Base-by-base conservation (phyloP, 2,329 filamentous ascomycete genomes). In the Fonsecaea pedrosoi region DNA sequence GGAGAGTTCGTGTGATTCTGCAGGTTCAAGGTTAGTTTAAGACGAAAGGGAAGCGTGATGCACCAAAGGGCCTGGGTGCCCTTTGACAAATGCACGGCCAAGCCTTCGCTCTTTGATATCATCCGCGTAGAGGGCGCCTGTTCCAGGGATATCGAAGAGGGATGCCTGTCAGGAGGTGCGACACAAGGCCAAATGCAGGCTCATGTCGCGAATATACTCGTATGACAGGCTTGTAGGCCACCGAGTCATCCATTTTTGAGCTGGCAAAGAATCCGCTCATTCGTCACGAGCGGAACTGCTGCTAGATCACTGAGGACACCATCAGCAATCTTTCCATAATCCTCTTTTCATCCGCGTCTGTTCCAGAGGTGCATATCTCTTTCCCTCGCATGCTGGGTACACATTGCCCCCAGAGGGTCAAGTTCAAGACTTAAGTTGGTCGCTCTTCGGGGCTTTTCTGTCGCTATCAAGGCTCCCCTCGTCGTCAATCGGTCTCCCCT, bases 401-500 rank as follows among this genome's bases (percentile, higher is more conserved):
- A 25, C 1, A 50, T 25, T 7, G 30, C n/a, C n/a, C 12, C 1
- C 55, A 4, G 55, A 25, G 30, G 32, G 21, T 61, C 34, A 25
- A 40, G 32, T 35, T 61, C 48, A 61, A 12, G 48, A 30, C 56
- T 67, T 67, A 30, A 64, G n/a, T 53, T 54, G 6, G 30, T 66
- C 34, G 34, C 12, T 30, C 54, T 62, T 54, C 12, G 45, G n/a
- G 30, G 57, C 58, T 25, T 57, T 55, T 35, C 54, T 38, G 25
- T 40, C 60, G 3, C 34, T 50, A 48, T 38, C 56, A 10, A 37
- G 21, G 53, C 59, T 38, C 10, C 30, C 34, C 30, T 37, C 58
- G 25, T 45, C 42, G 18, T 60, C 60, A 30, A 65, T 35, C 10
- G 63, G 45, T 34, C 60, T 40, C 25, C 63, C 55, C 37, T 62